Percentiles rank a stretch among this genome's conserved stretches.
Evolutionary conservation across 2,329 filamentous ascomycete species (phyloP).

Genomic region (Stemphylium lycopersici): DNA sequence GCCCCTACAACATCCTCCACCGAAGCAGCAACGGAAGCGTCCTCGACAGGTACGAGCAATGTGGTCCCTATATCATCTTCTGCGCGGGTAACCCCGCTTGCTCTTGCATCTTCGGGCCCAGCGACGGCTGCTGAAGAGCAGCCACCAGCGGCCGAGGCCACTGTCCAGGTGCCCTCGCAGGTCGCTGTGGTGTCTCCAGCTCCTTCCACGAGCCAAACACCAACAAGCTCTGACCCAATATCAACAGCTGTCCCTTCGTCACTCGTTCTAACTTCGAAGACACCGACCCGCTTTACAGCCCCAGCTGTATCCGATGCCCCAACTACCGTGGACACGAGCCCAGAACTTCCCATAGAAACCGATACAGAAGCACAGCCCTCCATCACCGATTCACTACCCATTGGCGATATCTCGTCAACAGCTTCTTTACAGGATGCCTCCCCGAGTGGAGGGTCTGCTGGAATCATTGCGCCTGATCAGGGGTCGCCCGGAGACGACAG

Average conservation of each 20-base stretch:
- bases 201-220: constrained; percentile 19
- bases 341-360: constrained; percentile 18
- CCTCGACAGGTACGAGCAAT: constrained; percentile 44
- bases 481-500: constrained; percentile 15
- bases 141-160: constrained; percentile 1
- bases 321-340: constrained; percentile 19
- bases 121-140: constrained; percentile 9
- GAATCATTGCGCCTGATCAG: constrained; percentile 37
- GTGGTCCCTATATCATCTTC: constrained; percentile 35
- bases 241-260: constrained; percentile 33
- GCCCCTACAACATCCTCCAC: constrained; percentile 33
- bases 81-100: constrained; percentile 25
- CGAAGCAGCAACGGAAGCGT: constrained; percentile 34
- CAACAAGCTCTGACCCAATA: constrained; percentile 42
- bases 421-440: constrained; percentile 21
- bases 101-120: constrained; percentile 27
- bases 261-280: constrained; percentile 10
- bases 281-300: constrained; percentile 12
- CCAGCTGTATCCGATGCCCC: constrained; percentile 21
- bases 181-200: constrained; percentile 15
- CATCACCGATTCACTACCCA: constrained; percentile 16
- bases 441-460: constrained; percentile 34
- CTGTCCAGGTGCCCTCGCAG: constrained; percentile 18
- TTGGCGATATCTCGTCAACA: constrained; percentile 21
- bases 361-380: constrained; percentile 15